Base-by-base conservation (phyloP, 2,329 filamentous ascomycete species). In the Colletotrichum cordylinicola region DNA sequence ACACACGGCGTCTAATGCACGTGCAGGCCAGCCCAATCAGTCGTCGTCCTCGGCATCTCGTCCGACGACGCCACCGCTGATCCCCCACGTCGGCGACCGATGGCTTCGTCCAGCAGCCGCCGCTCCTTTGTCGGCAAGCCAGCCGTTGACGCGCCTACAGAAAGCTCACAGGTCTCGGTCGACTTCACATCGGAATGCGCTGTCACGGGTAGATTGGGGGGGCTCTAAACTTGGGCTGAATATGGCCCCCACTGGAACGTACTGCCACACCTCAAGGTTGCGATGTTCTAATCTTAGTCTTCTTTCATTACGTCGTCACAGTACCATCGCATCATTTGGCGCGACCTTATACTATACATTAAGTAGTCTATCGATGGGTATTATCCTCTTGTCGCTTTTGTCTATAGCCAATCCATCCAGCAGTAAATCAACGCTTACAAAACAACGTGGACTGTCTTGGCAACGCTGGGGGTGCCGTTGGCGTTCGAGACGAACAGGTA, bases 401-500 rank as follows among this genome's bases (percentile, higher is more conserved):
- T 70, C 67, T 70, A 62, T 24, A 27, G 37, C 37, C 56, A 62
- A 70, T 35, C 55, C 35, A 61, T 58, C 48, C 64, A n/a, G 29
- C 0, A 12, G 39, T 52, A 67, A 52, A 65, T 39, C n/a, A 31
- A 62, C 58, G 29, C 18, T 71, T 75, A 78, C 48, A 80, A 66
- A 33, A 79, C 16, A 18, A 81, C 79, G 39, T 83, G 82, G 16
- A 89, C 79, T 2, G 84, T 87, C 79, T 85, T 86, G 0, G 85
- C 87, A 5, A 88, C 76, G 77, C 87, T 89, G 1, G 88, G 89
- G 2, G 86, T 86, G 1, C 89, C 88, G 4, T 78, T 79, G 6
- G 81, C 77, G 71, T 88, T 81, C n/a, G 89, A 82, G 0, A 86
- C 89, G 80, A 91, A 92, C 9, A 92, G 79, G 81, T 89, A 88